These are phyloP conservation scores for Tricholoma flavovirens DNA, from an alignment of 768 basidiomycete genomes.

Conservation along the genomic window DNA sequence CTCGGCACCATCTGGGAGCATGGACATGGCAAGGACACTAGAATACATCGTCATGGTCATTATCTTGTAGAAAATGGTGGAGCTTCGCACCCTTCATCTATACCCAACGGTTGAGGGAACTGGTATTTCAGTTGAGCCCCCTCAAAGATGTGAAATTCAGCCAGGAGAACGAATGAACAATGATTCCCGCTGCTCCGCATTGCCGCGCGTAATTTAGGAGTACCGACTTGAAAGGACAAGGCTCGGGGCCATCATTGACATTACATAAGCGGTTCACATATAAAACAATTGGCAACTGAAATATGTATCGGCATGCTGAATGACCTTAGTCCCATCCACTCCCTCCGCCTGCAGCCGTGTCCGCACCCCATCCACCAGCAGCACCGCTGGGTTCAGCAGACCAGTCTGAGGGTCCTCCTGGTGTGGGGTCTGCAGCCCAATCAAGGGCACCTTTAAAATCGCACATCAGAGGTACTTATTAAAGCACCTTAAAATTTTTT, in stretches of 20 bases:
- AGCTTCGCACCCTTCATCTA: constrained; percentile 80
- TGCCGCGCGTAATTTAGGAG: neutral
- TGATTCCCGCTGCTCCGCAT: constrained; percentile 68
- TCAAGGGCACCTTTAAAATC: constrained; percentile 59
- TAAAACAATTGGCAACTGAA: too few relatives aligned
- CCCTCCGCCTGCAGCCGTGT: constrained; percentile 22
- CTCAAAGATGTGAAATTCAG: constrained; percentile 97
- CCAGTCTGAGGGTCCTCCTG: constrained; percentile 67
- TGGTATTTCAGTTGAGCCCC: constrained; percentile 94
- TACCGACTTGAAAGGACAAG: too few relatives aligned
- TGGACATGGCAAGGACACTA: constrained; percentile 91
- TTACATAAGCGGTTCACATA: neutral
- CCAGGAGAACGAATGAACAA: constrained; percentile 89
- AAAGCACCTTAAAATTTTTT: constrained; percentile 13
- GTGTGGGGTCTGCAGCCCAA: constrained; percentile 69
- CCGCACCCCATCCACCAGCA: constrained; percentile 40
- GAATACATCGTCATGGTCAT: constrained; percentile 11
- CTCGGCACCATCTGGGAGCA: constrained; percentile 98
- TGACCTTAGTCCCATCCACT: constrained; percentile 35
- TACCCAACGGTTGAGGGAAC: constrained; percentile 90
- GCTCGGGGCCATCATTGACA: neutral
- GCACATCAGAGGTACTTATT: neutral
- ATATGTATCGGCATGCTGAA: constrained; percentile 6
- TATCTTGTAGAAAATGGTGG: constrained; percentile 1
- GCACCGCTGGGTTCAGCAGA: constrained; percentile 68